Conservation (phyloP, 371 early-diverging fungal species). For the Caulochytrium protostelioides region DNA sequence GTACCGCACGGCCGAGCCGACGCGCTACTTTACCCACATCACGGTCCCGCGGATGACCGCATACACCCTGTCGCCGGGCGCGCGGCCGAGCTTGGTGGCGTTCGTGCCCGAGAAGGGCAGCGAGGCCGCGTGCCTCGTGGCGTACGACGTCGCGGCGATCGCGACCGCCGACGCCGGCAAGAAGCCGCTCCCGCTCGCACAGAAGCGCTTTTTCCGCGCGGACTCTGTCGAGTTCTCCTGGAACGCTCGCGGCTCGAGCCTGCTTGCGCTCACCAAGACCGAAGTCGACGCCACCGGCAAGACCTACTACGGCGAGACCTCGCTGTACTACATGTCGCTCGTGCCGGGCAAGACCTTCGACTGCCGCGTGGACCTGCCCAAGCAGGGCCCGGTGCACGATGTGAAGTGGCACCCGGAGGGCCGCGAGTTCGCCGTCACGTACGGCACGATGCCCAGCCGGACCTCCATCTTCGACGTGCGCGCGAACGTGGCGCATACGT, state of each 20-base stretch:
- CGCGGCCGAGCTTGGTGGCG: slow-evolving; percentile 50
- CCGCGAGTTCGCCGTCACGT: slow-evolving; percentile 85
- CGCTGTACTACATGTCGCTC: slow-evolving; percentile 68
- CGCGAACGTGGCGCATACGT: slow-evolving; percentile 55
- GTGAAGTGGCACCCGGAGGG: slow-evolving; percentile 81
- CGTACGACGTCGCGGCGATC: slow-evolving; percentile 10
- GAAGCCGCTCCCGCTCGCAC: slow-evolving; percentile 44
- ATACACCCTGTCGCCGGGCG: slow-evolving; percentile 78
- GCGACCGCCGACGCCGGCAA: slow-evolving; percentile 58
- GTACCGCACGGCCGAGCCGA: too few relatives aligned
- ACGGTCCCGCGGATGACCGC: slow-evolving; percentile 42
- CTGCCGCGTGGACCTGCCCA: slow-evolving; percentile 64
- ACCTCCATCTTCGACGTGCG: slow-evolving; percentile 77
- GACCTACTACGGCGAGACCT: slow-evolving; percentile 90
- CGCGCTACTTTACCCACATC: too few relatives aligned
- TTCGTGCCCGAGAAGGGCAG: slow-evolving; percentile 56
- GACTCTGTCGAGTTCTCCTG: slow-evolving; percentile 77
- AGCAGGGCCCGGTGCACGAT: slow-evolving; percentile 86
- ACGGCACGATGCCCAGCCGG: slow-evolving; percentile 83
- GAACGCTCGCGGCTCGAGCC: slow-evolving; percentile 59
- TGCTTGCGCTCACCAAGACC: slow-evolving; percentile 74
- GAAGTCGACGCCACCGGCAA: slow-evolving; percentile 86
- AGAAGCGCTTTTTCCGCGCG: slow-evolving; percentile 83
- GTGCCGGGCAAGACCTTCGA: slow-evolving; percentile 87
- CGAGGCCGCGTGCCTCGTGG: slow-evolving; percentile 5